Percentiles rank a stretch among this genome's conserved stretches.
Conservation (phyloP, 352 stramenopile species). For the Thalassiosira oceanica region DNA sequence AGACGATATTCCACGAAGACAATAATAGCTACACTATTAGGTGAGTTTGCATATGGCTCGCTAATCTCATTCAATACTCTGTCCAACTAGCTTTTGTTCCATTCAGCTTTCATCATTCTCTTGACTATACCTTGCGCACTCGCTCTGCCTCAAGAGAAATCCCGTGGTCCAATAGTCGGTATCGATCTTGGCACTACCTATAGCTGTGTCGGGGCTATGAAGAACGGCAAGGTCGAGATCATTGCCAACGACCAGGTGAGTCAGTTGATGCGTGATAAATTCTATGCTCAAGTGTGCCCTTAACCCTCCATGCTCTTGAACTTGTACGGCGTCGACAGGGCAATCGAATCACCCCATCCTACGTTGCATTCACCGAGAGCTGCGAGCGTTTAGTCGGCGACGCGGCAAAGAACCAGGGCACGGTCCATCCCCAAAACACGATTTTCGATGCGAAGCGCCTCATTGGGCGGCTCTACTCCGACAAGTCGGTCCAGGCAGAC, state of each 20-base stretch:
- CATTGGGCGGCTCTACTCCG: slow-evolving; percentile 94
- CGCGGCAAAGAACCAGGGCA: slow-evolving; percentile 98
- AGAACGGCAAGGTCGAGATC: slow-evolving; percentile 97
- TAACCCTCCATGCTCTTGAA: neutral
- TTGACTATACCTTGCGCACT: too few species aligned
- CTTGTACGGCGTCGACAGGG: slow-evolving; percentile 50
- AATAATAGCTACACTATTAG: too few species aligned
- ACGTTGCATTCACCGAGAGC: slow-evolving; percentile 94
- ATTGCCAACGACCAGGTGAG: slow-evolving; percentile 93
- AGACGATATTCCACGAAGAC: too few species aligned
- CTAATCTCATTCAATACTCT: too few species aligned
- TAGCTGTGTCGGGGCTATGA: slow-evolving; percentile 95
- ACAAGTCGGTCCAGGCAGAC: slow-evolving; percentile 89
- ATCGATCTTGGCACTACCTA: slow-evolving; percentile 80
- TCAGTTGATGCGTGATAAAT: neutral
- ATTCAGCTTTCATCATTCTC: too few species aligned
- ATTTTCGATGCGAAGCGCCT: slow-evolving; percentile 99
- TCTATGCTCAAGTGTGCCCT: neutral
- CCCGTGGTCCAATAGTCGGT: neutral
- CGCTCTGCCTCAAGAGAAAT: too few species aligned
- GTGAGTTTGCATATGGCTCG: too few species aligned
- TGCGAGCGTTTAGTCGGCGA: slow-evolving; percentile 97
- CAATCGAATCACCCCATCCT: slow-evolving; percentile 99
- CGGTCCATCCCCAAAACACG: slow-evolving; percentile 98
- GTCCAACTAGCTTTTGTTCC: too few species aligned